Base-by-base conservation (phyloP, 78 protist genomes). In the Guillardia theta region DNA sequence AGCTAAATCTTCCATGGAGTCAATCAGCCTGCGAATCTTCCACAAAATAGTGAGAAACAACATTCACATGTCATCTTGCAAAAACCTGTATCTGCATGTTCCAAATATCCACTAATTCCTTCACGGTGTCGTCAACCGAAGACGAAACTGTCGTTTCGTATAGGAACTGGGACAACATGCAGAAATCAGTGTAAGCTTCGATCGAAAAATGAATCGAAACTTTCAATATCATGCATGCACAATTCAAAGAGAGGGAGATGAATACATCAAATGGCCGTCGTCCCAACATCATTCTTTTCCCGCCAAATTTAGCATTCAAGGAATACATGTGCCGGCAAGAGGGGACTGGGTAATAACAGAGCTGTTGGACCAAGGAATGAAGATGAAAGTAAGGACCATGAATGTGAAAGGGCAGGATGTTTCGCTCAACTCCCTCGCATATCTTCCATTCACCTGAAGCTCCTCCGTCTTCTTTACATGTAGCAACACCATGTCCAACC, bases 401-500 rank as follows among this genome's bases (percentile, higher is more conserved):
- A 70, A n/a, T n/a, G n/a, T n/a, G n/a, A n/a, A n/a, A n/a, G n/a
- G n/a, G n/a, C n/a, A n/a, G n/a, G n/a, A n/a, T n/a, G n/a, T n/a
- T n/a, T n/a, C n/a, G n/a, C n/a, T n/a, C n/a, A n/a, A n/a, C n/a
- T n/a, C n/a, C n/a, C n/a, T n/a, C n/a, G n/a, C n/a, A n/a, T n/a
- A n/a, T n/a, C n/a, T n/a, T n/a, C n/a, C n/a, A n/a, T n/a, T n/a
- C n/a, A n/a, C 87, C 87, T 70, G 93, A 18, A 88, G 93, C 24
- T 88, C 93, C 22, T 88, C 93, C 21, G 93, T 88, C 93, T 88
- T 88, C 64, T 88, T 88, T 64, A 88, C 93, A 48, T 88, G 93
- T 10, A 88, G n/a, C 45, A 88, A 4, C 93, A 88, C 93, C 93
- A 88, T 88, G 46, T 58, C n/a, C n/a, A n/a, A n/a, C n/a, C n/a